Base-by-base conservation (phyloP, 495 filamentous ascomycete genomes). In the Neurospora terricola region DNA sequence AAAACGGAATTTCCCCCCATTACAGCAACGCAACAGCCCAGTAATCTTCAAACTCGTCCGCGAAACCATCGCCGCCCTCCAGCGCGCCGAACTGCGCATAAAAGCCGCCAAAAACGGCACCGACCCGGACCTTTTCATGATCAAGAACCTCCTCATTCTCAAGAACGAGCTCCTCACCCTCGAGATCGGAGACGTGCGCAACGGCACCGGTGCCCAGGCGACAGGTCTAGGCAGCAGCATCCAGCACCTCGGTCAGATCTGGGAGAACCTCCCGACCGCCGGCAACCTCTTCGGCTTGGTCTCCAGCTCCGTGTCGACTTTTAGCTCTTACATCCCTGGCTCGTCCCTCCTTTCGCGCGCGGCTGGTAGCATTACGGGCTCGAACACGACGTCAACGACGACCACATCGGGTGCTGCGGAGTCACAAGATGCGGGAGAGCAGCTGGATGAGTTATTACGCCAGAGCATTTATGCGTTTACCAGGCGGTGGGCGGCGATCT, bases 111-210 rank as follows among this genome's bases (percentile, higher is more conserved):
- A 72, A 37, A 36, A 18, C 5, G 54, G 54, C 14, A 88, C 86
- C 7, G 92, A 96, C 80, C 87, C 89, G 1, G 90, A 94, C 75
- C 87, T 98, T 38, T 98, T 98, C 81, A 88, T 96, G 74, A 90
- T 98, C 82, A 94, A 93, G 75, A 94, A 98, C 78, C 86, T 98
- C 3, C 90, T 97, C 45, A 89, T 96, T 73, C 88, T 98, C 12
- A 97, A 97, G 77, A 93, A 95, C 75, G 91, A 95, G 75, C 93
- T 98, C 38, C 88, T 97, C 42, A 93, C 94, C 21, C 94, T 97
- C 75, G 94, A 98, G 82, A 96, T 98, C 80, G 95, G 92, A 76
- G 92, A 94, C 62, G 89, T 92, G 39, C 91, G 92, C 39, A 90
- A 90, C 73, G 83, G 91, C 38, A 87, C 88, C 21, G 91, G 80